phyloP scores from a whole-genome alignment of 441 rosid genomes.

The Populus tomentosa region DNA sequence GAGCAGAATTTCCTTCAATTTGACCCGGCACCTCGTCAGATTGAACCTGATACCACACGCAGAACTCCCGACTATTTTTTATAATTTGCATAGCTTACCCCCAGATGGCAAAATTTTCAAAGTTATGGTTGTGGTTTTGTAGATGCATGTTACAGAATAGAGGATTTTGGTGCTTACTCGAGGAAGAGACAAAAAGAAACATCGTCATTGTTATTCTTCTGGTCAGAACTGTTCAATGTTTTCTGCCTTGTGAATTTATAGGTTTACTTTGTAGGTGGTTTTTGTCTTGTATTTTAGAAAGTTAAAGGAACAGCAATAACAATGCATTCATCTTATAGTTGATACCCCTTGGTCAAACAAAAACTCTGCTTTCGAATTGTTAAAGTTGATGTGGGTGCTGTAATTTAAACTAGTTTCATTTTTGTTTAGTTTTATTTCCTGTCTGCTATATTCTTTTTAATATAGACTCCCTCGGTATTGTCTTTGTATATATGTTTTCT shows the following conservation, averaged over 20 bases:
- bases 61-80: constrained; percentile 99
- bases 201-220: constrained; percentile 35
- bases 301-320: constrained; percentile 29
- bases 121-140: constrained; percentile 36
- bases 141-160: constrained; percentile 36
- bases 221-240: constrained; percentile 13
- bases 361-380: neutral
- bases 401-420: neutral
- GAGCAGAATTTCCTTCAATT: constrained; percentile 97
- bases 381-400: neutral
- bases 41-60: constrained; percentile 94
- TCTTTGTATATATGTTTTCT: no score
- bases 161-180: constrained; percentile 25
- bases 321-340: constrained; percentile 13
- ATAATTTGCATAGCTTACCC: constrained; percentile 36
- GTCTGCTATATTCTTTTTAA: no score
- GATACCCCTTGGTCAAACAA: neutral
- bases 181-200: constrained; percentile 24
- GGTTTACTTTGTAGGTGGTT: constrained; percentile 21
- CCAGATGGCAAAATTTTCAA: constrained; percentile 15
- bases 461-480: no score
- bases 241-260: constrained; percentile 28
- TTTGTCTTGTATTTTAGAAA: constrained; percentile 24
- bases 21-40: constrained; percentile 97
- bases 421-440: no score